Conservation (phyloP, 129 eudicot species). For the Chrysanthemum seticuspe region DNA sequence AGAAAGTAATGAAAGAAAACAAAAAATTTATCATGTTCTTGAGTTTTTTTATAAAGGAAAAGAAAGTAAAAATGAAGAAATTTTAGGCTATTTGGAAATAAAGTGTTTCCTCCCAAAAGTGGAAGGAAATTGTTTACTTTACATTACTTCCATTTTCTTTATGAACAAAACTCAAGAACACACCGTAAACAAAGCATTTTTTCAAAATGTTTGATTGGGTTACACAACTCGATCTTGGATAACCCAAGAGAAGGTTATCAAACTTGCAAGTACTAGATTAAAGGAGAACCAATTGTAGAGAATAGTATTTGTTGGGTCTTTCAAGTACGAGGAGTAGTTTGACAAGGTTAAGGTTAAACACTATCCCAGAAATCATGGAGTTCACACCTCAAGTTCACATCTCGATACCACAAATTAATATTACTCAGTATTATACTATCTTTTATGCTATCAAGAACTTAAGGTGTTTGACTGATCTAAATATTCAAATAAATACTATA, state of each 20-base stretch:
- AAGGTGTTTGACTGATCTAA: not conserved
- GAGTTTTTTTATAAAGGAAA: no score
- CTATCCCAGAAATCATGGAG: conserved; percentile 30
- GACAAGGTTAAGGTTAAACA: conserved; percentile 22
- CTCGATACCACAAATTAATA: conserved; percentile 16
- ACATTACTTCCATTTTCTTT: no score
- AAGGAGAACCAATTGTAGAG: not conserved
- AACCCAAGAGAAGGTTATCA: not conserved
- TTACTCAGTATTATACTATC: not conserved
- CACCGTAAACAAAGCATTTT: no score
- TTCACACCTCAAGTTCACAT: conserved; percentile 13
- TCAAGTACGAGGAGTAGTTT: conserved; percentile 34
- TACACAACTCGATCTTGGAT: conserved; percentile 21
- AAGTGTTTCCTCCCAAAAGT: no score
- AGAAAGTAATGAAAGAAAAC: no score
- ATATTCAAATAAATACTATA: no score
- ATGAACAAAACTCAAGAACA: no score
- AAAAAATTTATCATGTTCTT: no score
- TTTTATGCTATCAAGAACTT: conserved; percentile 16
- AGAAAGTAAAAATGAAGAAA: no score
- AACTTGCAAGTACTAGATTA: conserved; percentile 4
- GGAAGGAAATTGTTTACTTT: no score
- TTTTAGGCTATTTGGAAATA: no score
- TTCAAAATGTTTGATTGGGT: conserved; percentile 8
- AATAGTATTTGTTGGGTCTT: conserved; percentile 16